Evolutionary conservation across 345 rosid species (phyloP).

Genomic region (Linum trigynum): DNA sequence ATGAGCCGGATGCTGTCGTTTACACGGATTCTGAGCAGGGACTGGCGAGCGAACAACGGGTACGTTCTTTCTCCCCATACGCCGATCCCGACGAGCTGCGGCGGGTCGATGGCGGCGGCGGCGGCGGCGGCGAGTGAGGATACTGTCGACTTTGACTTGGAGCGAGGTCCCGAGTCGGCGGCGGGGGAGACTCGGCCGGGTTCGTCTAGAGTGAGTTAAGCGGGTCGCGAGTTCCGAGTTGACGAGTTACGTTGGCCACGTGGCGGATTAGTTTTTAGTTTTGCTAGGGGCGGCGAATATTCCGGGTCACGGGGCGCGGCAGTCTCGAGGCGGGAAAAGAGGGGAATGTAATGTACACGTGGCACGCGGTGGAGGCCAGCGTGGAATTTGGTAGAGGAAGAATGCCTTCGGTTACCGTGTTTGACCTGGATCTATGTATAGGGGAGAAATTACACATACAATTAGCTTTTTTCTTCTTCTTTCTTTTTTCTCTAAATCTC

Average conservation of each 20-base stretch:
- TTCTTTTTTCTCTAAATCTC: no score
- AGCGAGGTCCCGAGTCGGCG: background rate
- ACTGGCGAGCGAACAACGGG: background rate
- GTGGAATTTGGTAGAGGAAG: background rate
- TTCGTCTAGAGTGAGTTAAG: no score
- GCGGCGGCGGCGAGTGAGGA: background rate
- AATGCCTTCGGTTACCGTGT: background rate
- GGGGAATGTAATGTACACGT: background rate
- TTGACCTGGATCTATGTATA: background rate
- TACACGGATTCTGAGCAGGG: background rate
- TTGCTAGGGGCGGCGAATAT: background rate
- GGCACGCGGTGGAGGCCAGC: background rate
- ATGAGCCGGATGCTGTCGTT: background rate
- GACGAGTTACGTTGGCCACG: background rate
- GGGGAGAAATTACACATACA: background rate
- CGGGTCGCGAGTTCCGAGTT: background rate
- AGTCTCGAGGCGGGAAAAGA: background rate
- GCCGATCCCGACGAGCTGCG: background rate
- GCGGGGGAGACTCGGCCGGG: background rate
- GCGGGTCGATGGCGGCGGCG: background rate
- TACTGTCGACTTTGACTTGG: background rate
- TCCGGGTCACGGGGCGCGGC: background rate
- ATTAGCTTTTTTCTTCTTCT: background rate
- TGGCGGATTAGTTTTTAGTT: background rate
- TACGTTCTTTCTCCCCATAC: slow-evolving; percentile 16